Evolutionary conservation across 805 yeast genomes (phyloP).

Genomic region (Isabelozyma gotoi): DNA sequence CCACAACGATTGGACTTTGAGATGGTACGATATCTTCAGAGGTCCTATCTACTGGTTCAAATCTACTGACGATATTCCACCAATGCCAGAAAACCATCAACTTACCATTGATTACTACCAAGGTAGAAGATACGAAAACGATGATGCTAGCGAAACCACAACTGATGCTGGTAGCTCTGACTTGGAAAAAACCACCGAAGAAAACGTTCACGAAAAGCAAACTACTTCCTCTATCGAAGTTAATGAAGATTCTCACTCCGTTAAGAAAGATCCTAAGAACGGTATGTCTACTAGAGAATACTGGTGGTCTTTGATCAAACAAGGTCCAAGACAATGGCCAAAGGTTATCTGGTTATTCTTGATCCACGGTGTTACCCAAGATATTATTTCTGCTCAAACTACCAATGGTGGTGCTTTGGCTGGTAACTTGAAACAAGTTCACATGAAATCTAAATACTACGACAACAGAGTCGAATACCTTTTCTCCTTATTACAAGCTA

Average conservation of each 20-base stretch:
- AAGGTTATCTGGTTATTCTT: conserved; percentile 46
- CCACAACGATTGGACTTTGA: conserved; percentile 65
- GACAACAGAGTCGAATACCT: conserved; percentile 70
- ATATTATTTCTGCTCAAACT: conserved; percentile 54
- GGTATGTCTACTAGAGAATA: conserved; percentile 31
- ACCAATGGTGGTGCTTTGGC: conserved; percentile 37
- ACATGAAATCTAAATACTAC: conserved; percentile 59
- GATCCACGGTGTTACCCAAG: conserved; percentile 63
- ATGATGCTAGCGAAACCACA: background rate
- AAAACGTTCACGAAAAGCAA: conserved; percentile 7
- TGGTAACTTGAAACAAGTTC: conserved; percentile 50
- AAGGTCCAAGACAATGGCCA: conserved; percentile 57
- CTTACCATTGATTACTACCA: conserved; percentile 64
- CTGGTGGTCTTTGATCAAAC: conserved; percentile 42
- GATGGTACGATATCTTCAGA: conserved; percentile 50
- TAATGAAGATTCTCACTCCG: background rate
- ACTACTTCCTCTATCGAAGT: background rate
- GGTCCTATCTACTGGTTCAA: conserved; percentile 61
- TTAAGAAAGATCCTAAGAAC: background rate
- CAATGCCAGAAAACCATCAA: conserved; percentile 58
- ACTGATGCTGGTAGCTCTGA: conserved; percentile 14
- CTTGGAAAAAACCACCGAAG: conserved; percentile 11
- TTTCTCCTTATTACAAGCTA: conserved; percentile 65
- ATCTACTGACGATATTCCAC: conserved; percentile 59
- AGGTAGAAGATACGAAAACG: conserved; percentile 48